These are phyloP conservation scores for Boletus smithii DNA, from an alignment of 1,284 basidiomycete species.

Conservation along the genomic window DNA sequence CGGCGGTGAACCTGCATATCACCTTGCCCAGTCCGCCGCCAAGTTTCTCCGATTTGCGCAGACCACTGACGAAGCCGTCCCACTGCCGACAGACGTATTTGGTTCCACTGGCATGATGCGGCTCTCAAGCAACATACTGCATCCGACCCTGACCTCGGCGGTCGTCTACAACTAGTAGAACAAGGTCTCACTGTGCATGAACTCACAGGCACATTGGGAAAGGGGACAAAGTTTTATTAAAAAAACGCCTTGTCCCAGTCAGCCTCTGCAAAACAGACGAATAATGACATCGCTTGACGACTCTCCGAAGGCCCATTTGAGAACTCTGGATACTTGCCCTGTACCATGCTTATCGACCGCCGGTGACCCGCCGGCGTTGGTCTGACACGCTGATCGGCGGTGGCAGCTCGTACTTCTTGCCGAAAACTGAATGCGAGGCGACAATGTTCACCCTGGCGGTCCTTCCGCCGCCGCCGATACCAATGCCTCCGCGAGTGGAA, in stretches of 20 bases:
- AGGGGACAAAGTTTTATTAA: slow-evolving; percentile 95
- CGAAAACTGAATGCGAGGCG: slow-evolving; percentile 62
- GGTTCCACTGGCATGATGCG: slow-evolving; percentile 47
- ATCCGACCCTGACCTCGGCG: slow-evolving; percentile 60
- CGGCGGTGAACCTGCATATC: slow-evolving; percentile 94
- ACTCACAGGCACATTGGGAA: slow-evolving; percentile 90
- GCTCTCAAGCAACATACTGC: slow-evolving; percentile 43
- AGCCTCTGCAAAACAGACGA: too few species aligned
- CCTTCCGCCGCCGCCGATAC: slow-evolving; percentile 11
- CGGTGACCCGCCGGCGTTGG: too few species aligned
- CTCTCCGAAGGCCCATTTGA: too few species aligned
- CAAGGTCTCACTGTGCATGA: slow-evolving; percentile 84
- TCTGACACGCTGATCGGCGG: too few species aligned
- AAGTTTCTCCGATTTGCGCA: slow-evolving; percentile 81
- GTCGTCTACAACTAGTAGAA: slow-evolving; percentile 76
- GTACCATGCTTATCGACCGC: too few species aligned
- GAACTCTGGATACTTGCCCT: too few species aligned
- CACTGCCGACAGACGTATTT: slow-evolving; percentile 51
- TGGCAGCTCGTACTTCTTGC: slow-evolving; percentile 94
- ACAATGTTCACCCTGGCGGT: slow-evolving; percentile 10
- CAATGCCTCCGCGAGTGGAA: slow-evolving; percentile 15
- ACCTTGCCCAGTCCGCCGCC: slow-evolving; percentile 70
- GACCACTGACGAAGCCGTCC: slow-evolving; percentile 82
- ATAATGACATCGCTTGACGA: too few species aligned
- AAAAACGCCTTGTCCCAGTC: slow-evolving; percentile 82